These are phyloP conservation scores for Physcomitrium patens DNA, from an alignment of 225 moss, liverwort and hornwort genomes.

Conservation along the genomic window DNA sequence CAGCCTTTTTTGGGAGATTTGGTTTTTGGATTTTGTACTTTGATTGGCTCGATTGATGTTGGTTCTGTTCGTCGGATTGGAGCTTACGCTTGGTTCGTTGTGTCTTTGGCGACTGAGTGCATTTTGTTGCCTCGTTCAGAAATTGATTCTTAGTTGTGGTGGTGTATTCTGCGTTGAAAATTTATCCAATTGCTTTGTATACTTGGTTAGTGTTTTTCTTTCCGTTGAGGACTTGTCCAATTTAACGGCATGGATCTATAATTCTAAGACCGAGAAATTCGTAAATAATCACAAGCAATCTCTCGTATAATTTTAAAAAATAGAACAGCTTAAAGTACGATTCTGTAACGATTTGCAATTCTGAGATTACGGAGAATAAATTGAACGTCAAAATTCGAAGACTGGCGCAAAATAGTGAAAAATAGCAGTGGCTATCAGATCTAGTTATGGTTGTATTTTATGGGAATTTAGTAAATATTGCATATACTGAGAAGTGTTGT, in stretches of 20 bases:
- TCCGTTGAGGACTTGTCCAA: too few species aligned
- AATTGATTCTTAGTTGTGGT: neutral
- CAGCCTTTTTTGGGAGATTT: neutral
- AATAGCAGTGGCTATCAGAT: neutral
- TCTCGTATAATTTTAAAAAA: too few species aligned
- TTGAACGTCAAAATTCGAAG: conserved; percentile 6
- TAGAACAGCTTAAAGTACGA: too few species aligned
- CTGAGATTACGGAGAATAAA: neutral
- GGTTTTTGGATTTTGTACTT: neutral
- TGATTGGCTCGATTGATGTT: neutral
- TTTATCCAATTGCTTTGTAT: neutral
- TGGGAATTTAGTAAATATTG: neutral
- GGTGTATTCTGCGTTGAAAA: neutral
- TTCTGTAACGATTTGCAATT: neutral
- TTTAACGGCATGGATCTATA: too few species aligned
- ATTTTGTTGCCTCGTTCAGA: neutral
- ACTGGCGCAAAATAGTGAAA: neutral
- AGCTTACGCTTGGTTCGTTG: neutral
- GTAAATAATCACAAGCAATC: too few species aligned
- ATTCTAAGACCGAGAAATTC: too few species aligned
- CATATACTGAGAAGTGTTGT: neutral
- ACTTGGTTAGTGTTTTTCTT: neutral
- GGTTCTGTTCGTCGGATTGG: neutral
- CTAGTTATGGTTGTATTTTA: neutral
- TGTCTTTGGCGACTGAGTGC: conserved; percentile 2